Base-by-base conservation (phyloP, 2,329 filamentous ascomycete genomes). In the Arthrinium puccinioides region DNA sequence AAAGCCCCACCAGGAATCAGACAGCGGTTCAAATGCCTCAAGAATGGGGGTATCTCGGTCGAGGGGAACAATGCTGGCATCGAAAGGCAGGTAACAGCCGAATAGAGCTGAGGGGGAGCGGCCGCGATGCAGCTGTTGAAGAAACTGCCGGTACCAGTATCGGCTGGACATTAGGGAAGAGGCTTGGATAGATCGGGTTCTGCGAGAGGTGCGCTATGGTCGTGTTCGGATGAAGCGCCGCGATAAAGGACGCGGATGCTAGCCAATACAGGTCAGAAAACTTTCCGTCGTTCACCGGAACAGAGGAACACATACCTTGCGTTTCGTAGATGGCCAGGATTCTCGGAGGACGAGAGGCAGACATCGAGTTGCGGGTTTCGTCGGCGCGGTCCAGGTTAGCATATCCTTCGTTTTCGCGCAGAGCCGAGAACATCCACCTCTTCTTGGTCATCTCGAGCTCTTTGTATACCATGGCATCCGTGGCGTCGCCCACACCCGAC, bases 371-470 rank as follows among this genome's bases (percentile, higher is more conserved):
- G 8, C 46, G 34, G 16, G 38, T 10, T 23, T 40, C 34, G 14
- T 36, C 20, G 6, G 40, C 19, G 1, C 44, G 39, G 7, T 51
- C 44, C 9, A 49, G 32, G 10, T 52, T 40, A 8, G 52, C 45
- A 21, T 64, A 63, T 25, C 49, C 50, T 64, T 66, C 49, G 67
- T 62, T 44, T 61, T 63, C 43, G 19, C 69, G 66, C 36, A 84
- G 57, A 1, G 68, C 68, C 20, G 71, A 77, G 23, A 81, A 61
- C 61, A 87, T 71, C 76, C 76, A 81, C 27, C 72, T 58, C 47
- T 76, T 74, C 50, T 74, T 74, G 43, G 74, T 70, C 32, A 74
- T 60, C 40, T 73, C 72, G 4, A 73, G 48, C 35, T 72, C 67
- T 46, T 64, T 63, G 46, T 69, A 72, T 15, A 74, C 55, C 25